Evolutionary conservation across 495 filamentous ascomycete genomes (phyloP), one percentile per base, ranked within the genome.

Genomic region (Cladorrhinum samala): DNA sequence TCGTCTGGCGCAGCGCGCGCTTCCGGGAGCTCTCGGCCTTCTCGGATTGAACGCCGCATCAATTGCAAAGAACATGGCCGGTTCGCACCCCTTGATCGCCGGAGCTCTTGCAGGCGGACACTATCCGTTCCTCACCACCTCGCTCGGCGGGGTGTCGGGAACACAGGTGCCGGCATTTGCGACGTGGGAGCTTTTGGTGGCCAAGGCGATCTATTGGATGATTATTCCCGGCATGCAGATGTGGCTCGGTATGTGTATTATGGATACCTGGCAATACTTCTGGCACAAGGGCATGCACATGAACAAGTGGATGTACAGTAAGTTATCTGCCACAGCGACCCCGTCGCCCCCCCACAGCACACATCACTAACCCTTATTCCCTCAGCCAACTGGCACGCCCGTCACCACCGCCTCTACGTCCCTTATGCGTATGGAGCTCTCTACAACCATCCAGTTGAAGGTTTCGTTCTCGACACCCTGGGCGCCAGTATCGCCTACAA

Each of bases 211-310:
- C 55, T 96, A 96, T 75, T 87, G 84, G 80, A 71, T 83, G 50
- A 66, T 88, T 20, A 74, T 96, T 41, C 93, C 93, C 2, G 74
- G 73, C 14, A 47, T 89, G 40, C 90, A 96, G 67, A 81, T 95
- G 60, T 68, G 78, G 53, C 50, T 87, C 27, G 93, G 83, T 30
- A 79, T 91, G 57, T 72, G 77, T 53, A 68, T 88, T 53, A 77
- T 96, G 54, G 93, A 98, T 72, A 94, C 90, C 30, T 96, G 91
- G 89, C 90, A 98, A 61, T 98, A 98, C 74, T 95, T 96, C 71
- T 77, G 86, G 65, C 93, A 98, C 73, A 86, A 93, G 21, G 81
- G 82, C 37, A 96, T 96, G 90, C 93, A 98, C 67, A 70, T 90
- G 72, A 92, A 94, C 69, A 88, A 88, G 64, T 96, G 88, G 87